phyloP scores from a whole-genome alignment of 2,329 filamentous ascomycete species.

The Aspergillus nomiae region DNA sequence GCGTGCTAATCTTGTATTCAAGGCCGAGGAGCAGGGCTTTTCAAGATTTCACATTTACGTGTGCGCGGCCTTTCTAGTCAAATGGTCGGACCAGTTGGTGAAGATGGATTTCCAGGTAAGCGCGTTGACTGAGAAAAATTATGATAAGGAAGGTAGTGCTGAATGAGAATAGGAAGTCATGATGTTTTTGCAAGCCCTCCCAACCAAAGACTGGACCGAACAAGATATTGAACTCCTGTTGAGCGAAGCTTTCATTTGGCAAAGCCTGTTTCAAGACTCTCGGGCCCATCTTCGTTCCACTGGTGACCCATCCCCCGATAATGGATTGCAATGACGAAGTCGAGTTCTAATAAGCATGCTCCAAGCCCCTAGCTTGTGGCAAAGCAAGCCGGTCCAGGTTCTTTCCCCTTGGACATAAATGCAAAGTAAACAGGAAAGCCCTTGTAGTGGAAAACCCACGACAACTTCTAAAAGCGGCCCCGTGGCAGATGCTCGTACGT shows the following conservation, averaged over 20 bases:
- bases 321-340: slow-evolving; percentile 38
- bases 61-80: slow-evolving; percentile 95
- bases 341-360: slow-evolving; percentile 34
- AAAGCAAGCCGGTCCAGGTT: slow-evolving; percentile 5
- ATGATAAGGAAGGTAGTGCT: slow-evolving; percentile 1
- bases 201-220: slow-evolving; percentile 92
- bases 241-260: slow-evolving; percentile 98
- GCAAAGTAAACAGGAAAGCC: slow-evolving; percentile 87
- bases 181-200: slow-evolving; percentile 97
- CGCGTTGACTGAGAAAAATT: not conserved
- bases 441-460: slow-evolving; percentile 85
- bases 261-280: slow-evolving; percentile 93
- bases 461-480: slow-evolving; percentile 81
- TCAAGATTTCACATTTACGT: slow-evolving; percentile 98
- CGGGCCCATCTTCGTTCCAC: slow-evolving; percentile 72
- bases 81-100: slow-evolving; percentile 92
- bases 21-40: slow-evolving; percentile 98
- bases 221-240: slow-evolving; percentile 96
- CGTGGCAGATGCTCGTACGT: slow-evolving; percentile 82
- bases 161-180: slow-evolving; percentile 76
- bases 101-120: slow-evolving; percentile 88
- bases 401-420: not conserved
- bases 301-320: slow-evolving; percentile 36
- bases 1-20: slow-evolving; percentile 21
- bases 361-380: slow-evolving; percentile 15